Evolutionary conservation across 2,329 filamentous ascomycete genomes (phyloP).

Genomic region (Venturia asperata): DNA sequence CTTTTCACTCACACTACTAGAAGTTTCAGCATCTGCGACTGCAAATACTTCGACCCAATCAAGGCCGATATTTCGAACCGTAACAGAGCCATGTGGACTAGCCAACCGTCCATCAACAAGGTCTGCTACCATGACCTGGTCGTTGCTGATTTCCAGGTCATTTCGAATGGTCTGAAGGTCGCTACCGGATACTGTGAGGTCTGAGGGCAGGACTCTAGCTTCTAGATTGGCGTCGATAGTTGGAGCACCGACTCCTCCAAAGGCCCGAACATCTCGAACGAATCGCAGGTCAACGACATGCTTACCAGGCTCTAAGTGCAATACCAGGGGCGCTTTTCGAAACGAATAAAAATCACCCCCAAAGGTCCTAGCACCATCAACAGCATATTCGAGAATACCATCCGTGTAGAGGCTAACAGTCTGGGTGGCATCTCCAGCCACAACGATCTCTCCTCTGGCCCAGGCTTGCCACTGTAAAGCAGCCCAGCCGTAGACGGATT

Average conservation of each 20-base stretch:
- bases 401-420: slow-evolving; percentile 41
- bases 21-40: slow-evolving; percentile 28
- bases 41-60: slow-evolving; percentile 31
- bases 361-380: slow-evolving; percentile 47
- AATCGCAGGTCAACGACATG: slow-evolving; percentile 49
- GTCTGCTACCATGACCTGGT: slow-evolving; percentile 44
- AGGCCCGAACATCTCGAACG: slow-evolving; percentile 49
- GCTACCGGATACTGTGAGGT: slow-evolving; percentile 28
- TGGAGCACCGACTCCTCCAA: slow-evolving; percentile 46
- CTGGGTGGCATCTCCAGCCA: slow-evolving; percentile 28
- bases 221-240: slow-evolving; percentile 38
- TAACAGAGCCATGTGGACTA: slow-evolving; percentile 43
- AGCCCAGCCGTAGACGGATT: slow-evolving; percentile 52
- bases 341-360: slow-evolving; percentile 52
- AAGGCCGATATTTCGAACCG: slow-evolving; percentile 41
- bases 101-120: slow-evolving; percentile 43
- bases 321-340: slow-evolving; percentile 43
- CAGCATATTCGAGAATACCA: slow-evolving; percentile 46
- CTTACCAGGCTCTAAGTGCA: slow-evolving; percentile 43
- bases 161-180: slow-evolving; percentile 22
- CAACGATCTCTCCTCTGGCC: slow-evolving; percentile 44
- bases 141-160: slow-evolving; percentile 29
- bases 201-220: slow-evolving; percentile 26
- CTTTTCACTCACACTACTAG: slow-evolving; percentile 21
- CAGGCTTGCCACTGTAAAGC: slow-evolving; percentile 53